A percentile compares a stretch with the other conserved stretches of the same genome.
Evolutionary conservation across 1,284 basidiomycete genomes (phyloP).

Genomic region (Naganishia sp.): DNA sequence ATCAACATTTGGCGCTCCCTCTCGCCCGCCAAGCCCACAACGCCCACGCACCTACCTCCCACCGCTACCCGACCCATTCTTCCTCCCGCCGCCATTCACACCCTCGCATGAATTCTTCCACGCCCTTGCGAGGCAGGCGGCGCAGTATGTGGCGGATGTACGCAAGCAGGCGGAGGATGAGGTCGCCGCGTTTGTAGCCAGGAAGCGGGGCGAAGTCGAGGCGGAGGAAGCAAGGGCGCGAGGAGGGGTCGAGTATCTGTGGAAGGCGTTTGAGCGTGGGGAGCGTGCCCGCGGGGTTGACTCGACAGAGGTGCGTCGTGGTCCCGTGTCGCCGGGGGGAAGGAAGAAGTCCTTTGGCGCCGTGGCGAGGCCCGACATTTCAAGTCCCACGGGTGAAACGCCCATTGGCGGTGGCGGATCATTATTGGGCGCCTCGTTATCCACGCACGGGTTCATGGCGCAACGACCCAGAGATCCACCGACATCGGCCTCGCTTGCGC

Average conservation of each 20-base stretch:
- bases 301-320: neutral
- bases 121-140: slow-evolving; percentile 45
- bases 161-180: slow-evolving; percentile 45
- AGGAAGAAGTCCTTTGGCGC: neutral
- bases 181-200: slow-evolving; percentile 42
- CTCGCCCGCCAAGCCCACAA: slow-evolving; percentile 13
- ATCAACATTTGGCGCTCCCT: slow-evolving; percentile 30
- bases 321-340: neutral
- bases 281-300: slow-evolving; percentile 37
- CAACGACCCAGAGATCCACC: neutral
- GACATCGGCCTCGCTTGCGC: neutral
- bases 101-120: slow-evolving; percentile 52
- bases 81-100: slow-evolving; percentile 55
- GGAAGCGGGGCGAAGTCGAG: slow-evolving; percentile 43
- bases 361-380: neutral
- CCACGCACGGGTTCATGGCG: slow-evolving; percentile 10
- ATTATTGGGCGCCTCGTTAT: slow-evolving; percentile 12
- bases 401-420: slow-evolving; percentile 21
- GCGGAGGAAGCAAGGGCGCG: slow-evolving; percentile 46
- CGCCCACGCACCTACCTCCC: slow-evolving; percentile 38
- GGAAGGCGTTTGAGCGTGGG: slow-evolving; percentile 43
- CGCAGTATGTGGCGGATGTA: slow-evolving; percentile 38
- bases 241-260: slow-evolving; percentile 49
- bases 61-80: slow-evolving; percentile 51
- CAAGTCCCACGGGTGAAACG: neutral